Base-by-base conservation (phyloP, 305 asterid genomes). In the Fraxinus angustifolia region DNA sequence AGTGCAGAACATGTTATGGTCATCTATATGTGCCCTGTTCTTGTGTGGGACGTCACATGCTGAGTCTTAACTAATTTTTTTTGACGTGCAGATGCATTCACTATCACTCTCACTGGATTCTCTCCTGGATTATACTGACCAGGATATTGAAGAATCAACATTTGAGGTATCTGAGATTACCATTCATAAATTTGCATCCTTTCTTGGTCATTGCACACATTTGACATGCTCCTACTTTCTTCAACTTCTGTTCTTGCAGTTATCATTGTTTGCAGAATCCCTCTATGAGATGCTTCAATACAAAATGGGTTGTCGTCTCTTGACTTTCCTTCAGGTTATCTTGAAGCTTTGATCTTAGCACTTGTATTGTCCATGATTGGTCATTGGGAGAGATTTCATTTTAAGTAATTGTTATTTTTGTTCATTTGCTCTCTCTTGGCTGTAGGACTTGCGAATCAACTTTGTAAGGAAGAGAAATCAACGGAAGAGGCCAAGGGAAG, bases 221-320 rank as follows among this genome's bases (percentile, higher is more conserved):
- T 79, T 84, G 72, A 83, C 23, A 12, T 6, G 5, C 50, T 21
- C 14, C 33, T 67, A 67, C 60, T 19, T 58, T 73, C 36, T 58
- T 77, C 62, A 65, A 78, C 45, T 31, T 82, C 72, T 31, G 21
- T 84, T 87, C 53, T 77, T 88, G 87, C 91, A 96, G 99, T 84
- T 96, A 77, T 96, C 98, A 33, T 79, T 96, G 82, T 93, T 96
- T 88, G 98, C 98, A 0, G 99, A 96, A 85, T 85, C 96, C 85
- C 84, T 96, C 45, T 90, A 92, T 84, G 99, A 96, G 91, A 92
- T 96, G 98, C 97, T 96, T 84, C 97, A 96, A 84, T 92, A 89
- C 79, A 91, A 91, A 88, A 96, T 96, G 99, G 99, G 97, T 68
- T 88, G 89, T 84, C 93, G 98, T 33, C 92, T 96, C 74, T 86